These are phyloP conservation scores for Penicillium sp. DNA, from an alignment of 2,329 filamentous ascomycete genomes.

Conservation along the genomic window DNA sequence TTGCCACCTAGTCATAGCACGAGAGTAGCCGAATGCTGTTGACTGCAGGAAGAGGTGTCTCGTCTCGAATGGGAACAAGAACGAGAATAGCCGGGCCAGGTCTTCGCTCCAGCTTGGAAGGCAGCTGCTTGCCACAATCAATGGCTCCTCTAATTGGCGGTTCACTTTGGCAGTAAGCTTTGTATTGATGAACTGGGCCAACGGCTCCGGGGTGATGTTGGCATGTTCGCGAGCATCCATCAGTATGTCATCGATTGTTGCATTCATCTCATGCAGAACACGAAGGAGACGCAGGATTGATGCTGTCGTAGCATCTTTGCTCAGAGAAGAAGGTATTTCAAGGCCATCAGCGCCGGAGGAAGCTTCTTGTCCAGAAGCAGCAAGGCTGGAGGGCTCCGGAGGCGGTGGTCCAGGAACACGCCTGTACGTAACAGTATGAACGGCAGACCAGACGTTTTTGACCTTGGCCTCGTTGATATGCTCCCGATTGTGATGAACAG, in stretches of 20 bases:
- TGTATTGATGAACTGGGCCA: conserved; percentile 96
- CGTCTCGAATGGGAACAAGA: conserved; percentile 97
- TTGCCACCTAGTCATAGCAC: conserved; percentile 97
- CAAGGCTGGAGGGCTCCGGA: conserved; percentile 65
- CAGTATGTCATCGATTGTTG: conserved; percentile 87
- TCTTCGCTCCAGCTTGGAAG: conserved; percentile 96
- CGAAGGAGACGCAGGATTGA: conserved; percentile 85
- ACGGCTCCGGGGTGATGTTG: conserved; percentile 74
- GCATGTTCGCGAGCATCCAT: conserved; percentile 71
- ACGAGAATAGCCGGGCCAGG: conserved; percentile 87
- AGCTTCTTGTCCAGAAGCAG: conserved; percentile 52
- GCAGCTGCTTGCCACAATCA: conserved; percentile 96
- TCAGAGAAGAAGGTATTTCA: conserved; percentile 73
- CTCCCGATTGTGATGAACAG: conserved; percentile 72
- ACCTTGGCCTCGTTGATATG: conserved; percentile 65
- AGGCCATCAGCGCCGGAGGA: conserved; percentile 55
- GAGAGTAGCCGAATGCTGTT: conserved; percentile 95
- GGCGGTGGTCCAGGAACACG: conserved; percentile 81
- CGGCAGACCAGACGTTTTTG: conserved; percentile 83
- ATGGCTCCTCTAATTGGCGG: conserved; percentile 89
- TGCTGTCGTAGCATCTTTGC: conserved; percentile 79
- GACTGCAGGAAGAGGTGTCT: conserved; percentile 95
- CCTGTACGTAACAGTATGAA: conserved; percentile 90
- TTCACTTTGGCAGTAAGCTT: conserved; percentile 98
- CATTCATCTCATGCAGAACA: conserved; percentile 88